Base-by-base conservation (phyloP, 257 asterid genomes). In the Capsicum rhomboideum region DNA sequence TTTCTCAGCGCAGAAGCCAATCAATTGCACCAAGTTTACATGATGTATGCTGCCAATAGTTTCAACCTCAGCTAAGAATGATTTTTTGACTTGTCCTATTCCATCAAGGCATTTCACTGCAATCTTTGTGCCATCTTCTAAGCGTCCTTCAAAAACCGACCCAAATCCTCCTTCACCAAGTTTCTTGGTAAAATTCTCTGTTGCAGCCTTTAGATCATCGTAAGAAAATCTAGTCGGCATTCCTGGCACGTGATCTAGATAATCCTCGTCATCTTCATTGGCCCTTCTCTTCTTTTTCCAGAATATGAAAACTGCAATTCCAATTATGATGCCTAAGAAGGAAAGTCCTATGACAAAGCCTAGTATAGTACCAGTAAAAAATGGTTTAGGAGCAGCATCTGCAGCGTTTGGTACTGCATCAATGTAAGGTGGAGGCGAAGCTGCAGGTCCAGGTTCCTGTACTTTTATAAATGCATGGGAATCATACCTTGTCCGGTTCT, bases 31-130 rank as follows among this genome's bases (percentile, higher is more conserved):
- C 78, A 87, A 23, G 61, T 85, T 85, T 49, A 87, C 63, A 79
- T 87, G 90, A 67, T 85, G 86, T 54, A 83, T 80, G 56, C 74
- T 85, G 53, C 86, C 90, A 21, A 85, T 87, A 2, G 85, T 82
- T 83, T 85, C 83, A 79, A 87, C 90, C 85, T 87, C 90, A 23
- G 86, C 84, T 7, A 87, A 69, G 69, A 87, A 87, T 50, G 82
- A 82, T 21, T 80, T 83, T 68, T 79, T 87, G 26, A 82, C 86
- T 82, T 67, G 84, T 6, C 88, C 86, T 66, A 87, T 18, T 56
- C 87, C 86, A 58, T 87, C 89, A 34, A 87, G 87, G 1, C 89
- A 40, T 63, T 87, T 87, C 64, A 87, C 89, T 14, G 89, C 89
- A 31, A 87, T 34, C 40, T 50, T 69, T 20, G 83, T 87, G 28